Evolutionary conservation across 805 yeast genomes (phyloP).

Genomic region (Spathaspora girioi): DNA sequence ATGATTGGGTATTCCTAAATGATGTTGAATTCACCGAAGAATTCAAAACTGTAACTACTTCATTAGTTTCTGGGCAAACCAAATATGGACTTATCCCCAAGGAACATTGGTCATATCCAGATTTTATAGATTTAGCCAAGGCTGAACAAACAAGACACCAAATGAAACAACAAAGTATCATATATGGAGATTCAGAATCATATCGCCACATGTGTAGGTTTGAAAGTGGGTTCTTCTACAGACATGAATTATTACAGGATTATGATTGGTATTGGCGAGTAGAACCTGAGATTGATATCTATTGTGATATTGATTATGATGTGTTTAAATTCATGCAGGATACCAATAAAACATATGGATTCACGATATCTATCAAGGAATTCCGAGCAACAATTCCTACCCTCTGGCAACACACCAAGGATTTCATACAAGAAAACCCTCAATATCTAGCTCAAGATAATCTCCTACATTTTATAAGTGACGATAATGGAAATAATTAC

Average conservation of each 20-base stretch:
- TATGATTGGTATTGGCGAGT: slow-evolving; percentile 94
- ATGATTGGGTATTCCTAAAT: slow-evolving; percentile 95
- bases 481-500: slow-evolving; percentile 64
- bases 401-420: slow-evolving; percentile 73
- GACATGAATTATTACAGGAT: slow-evolving; percentile 69
- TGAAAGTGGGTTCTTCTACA: slow-evolving; percentile 86
- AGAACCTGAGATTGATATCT: slow-evolving; percentile 78
- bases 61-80: slow-evolving; percentile 72
- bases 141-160: slow-evolving; percentile 58
- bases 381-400: slow-evolving; percentile 83
- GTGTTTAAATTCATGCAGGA: slow-evolving; percentile 80
- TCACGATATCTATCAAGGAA: slow-evolving; percentile 79
- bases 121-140: slow-evolving; percentile 71
- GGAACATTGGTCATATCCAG: slow-evolving; percentile 86
- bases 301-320: slow-evolving; percentile 83
- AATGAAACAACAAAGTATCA: slow-evolving; percentile 52
- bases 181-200: slow-evolving; percentile 71
- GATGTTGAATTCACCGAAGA: slow-evolving; percentile 83
- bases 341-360: slow-evolving; percentile 78
- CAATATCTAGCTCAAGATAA: slow-evolving; percentile 59
- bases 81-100: slow-evolving; percentile 77
- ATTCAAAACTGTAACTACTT: slow-evolving; percentile 63
- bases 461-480: slow-evolving; percentile 65
- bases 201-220: slow-evolving; percentile 93
- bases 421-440: slow-evolving; percentile 59